Conservation (phyloP, 352 stramenopile species). For the Hyphochytrium catenoides region DNA sequence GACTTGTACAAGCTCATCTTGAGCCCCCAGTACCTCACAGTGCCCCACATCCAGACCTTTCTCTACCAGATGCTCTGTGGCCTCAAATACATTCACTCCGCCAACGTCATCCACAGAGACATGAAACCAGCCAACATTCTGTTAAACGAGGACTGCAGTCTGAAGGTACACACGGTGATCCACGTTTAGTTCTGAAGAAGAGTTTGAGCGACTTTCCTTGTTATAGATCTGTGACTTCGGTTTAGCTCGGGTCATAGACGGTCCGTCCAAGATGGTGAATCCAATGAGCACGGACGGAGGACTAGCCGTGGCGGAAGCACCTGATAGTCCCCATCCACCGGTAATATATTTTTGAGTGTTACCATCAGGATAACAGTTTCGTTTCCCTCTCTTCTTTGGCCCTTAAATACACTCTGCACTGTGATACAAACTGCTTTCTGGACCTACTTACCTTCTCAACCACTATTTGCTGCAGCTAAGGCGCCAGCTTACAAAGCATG, state of each 20-base stretch:
- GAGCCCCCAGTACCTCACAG: slow-evolving; percentile 69
- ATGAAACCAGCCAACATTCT: slow-evolving; percentile 68
- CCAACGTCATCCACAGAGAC: slow-evolving; percentile 63
- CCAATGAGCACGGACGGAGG: too few species aligned
- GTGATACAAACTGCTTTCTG: too few species aligned
- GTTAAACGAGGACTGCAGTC: slow-evolving; percentile 56
- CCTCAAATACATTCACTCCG: slow-evolving; percentile 87
- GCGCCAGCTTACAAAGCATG: slow-evolving; percentile 89
- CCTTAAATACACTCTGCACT: too few species aligned
- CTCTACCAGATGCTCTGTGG: slow-evolving; percentile 81
- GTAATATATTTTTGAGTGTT: too few species aligned
- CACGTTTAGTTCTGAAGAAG: neutral
- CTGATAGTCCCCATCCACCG: too few species aligned
- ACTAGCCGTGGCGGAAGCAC: too few species aligned
- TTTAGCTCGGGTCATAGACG: slow-evolving; percentile 49
- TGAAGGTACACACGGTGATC: slow-evolving; percentile 18
- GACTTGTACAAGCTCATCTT: slow-evolving; percentile 83
- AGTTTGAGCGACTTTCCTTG: neutral
- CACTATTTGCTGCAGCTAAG: slow-evolving; percentile 19
- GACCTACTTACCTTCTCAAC: too few species aligned
- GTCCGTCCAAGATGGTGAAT: too few species aligned
- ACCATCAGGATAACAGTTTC: too few species aligned
- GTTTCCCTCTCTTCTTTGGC: too few species aligned
- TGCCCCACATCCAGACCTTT: slow-evolving; percentile 90
- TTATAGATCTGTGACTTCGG: slow-evolving; percentile 48